Conservation (phyloP, 768 basidiomycete species). For the Punctularia strigosozonata region DNA sequence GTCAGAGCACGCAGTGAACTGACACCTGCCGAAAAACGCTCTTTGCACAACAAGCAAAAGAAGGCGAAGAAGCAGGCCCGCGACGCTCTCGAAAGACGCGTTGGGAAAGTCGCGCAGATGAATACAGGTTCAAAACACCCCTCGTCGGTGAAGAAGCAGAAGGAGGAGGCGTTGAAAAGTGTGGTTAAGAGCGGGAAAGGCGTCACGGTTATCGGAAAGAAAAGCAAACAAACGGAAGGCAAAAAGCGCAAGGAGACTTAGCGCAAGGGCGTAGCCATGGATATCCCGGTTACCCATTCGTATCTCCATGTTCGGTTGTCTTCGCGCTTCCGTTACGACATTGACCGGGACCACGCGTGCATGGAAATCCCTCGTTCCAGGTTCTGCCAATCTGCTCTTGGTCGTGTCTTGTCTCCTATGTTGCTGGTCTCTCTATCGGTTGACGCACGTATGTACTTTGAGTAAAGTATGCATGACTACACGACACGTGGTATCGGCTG, state of each 20-base stretch:
- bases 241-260: slow-evolving; percentile 23
- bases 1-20: slow-evolving; percentile 67
- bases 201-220: slow-evolving; percentile 80
- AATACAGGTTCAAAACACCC: too few species aligned
- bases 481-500: too few species aligned
- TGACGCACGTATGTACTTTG: too few species aligned
- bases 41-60: slow-evolving; percentile 53
- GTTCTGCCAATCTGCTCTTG: too few species aligned
- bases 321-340: too few species aligned
- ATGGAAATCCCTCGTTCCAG: too few species aligned
- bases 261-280: not conserved
- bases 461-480: too few species aligned
- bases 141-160: slow-evolving; percentile 62
- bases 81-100: slow-evolving; percentile 48
- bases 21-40: slow-evolving; percentile 74
- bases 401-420: too few species aligned
- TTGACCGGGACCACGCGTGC: too few species aligned
- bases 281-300: not conserved
- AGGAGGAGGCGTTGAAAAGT: slow-evolving; percentile 70
- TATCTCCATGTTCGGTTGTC: slow-evolving; percentile 1
- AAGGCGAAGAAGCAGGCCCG: slow-evolving; percentile 63
- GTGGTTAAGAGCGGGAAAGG: slow-evolving; percentile 80
- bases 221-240: slow-evolving; percentile 22
- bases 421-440: too few species aligned
- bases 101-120: slow-evolving; percentile 49